Evolutionary conservation across 805 yeast genomes (phyloP).

Genomic region (Nakazawaea ernobii): DNA sequence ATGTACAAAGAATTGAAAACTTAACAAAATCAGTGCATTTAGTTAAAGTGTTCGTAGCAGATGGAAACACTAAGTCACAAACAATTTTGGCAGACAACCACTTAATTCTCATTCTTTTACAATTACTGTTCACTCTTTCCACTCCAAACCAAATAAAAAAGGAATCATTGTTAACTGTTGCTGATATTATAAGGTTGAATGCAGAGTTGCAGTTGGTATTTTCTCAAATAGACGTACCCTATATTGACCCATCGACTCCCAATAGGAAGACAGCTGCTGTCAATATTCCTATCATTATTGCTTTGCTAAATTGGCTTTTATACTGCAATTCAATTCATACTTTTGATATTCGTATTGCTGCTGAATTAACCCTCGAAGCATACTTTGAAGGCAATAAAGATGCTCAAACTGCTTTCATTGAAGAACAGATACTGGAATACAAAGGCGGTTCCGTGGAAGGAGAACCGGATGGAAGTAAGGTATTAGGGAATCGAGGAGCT

Average conservation of each 20-base stretch:
- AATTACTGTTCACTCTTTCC: conserved; percentile 61
- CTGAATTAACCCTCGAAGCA: conserved; percentile 60
- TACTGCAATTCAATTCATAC: conserved; percentile 75
- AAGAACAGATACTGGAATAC: conserved; percentile 54
- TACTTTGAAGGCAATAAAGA: conserved; percentile 60
- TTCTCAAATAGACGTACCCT: conserved; percentile 86
- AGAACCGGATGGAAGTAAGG: conserved; percentile 4
- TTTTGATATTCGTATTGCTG: conserved; percentile 75
- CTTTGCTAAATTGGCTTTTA: conserved; percentile 79
- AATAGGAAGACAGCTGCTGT: conserved; percentile 17
- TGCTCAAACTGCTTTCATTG: conserved; percentile 56
- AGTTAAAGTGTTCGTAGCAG: conserved; percentile 63
- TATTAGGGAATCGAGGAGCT: conserved; percentile 20
- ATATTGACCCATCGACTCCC: conserved; percentile 61
- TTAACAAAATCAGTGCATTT: conserved; percentile 65
- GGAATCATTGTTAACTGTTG: conserved; percentile 64
- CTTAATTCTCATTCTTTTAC: conserved; percentile 57
- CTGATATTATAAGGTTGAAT: conserved; percentile 70
- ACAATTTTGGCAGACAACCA: conserved; percentile 51
- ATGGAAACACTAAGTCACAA: conserved; percentile 71
- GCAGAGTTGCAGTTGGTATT: conserved; percentile 62
- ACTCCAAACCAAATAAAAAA: conserved; percentile 66
- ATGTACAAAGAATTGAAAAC: conserved; percentile 67
- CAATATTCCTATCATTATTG: conserved; percentile 63
- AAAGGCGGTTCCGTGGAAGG: conserved; percentile 10